These are phyloP conservation scores for Rhododendron mucronatum DNA, from an alignment of 148 eudicot genomes.

Conservation along the genomic window DNA sequence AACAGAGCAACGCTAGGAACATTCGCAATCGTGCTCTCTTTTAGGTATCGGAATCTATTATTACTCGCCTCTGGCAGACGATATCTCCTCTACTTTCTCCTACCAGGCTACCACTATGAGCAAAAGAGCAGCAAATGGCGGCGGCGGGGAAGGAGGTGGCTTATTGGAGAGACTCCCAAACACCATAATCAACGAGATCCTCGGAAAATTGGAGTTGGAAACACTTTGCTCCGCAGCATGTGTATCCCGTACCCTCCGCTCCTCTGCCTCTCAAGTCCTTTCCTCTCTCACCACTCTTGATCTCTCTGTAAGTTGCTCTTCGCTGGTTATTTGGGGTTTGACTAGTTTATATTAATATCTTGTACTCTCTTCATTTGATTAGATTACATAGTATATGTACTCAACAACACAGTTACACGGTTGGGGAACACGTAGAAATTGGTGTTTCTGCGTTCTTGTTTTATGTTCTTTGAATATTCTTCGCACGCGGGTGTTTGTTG, in stretches of 20 bases:
- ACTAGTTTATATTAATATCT: neutral
- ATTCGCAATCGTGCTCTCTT: neutral
- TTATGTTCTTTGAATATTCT: neutral
- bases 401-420: too few relatives aligned
- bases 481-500: too few relatives aligned
- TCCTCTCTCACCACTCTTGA: slow-evolving; percentile 30
- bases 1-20: neutral
- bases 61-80: neutral
- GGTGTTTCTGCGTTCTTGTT: neutral
- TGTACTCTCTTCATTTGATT: neutral
- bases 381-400: neutral
- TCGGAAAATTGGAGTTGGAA: slow-evolving; percentile 23
- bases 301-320: slow-evolving; percentile 38
- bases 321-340: neutral
- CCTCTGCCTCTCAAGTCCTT: slow-evolving; percentile 24
- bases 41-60: neutral
- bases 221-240: slow-evolving; percentile 35
- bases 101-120: neutral
- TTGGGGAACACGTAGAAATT: too few relatives aligned
- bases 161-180: slow-evolving; percentile 28
- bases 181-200: slow-evolving; percentile 25
- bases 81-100: neutral
- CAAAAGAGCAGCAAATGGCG: neutral
- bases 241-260: slow-evolving; percentile 28
- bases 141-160: slow-evolving; percentile 2